Base-by-base conservation (phyloP, 2,329 filamentous ascomycete species). In the Neocatenulostroma microsporum region DNA sequence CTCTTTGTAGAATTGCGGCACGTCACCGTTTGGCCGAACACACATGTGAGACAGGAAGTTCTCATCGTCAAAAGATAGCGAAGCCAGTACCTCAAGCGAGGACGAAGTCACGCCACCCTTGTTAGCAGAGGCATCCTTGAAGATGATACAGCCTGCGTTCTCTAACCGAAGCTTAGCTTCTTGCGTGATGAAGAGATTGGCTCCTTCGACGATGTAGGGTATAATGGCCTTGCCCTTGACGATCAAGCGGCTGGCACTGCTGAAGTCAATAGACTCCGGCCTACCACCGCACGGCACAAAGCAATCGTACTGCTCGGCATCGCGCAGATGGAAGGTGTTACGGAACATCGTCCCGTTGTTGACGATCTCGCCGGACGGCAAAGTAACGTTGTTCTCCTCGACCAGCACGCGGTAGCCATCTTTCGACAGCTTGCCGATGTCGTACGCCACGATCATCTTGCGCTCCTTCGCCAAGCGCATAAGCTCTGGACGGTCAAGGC, bases 31-130 rank as follows among this genome's bases (percentile, higher is more conserved):
- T 48, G 87, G 78, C 46, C 66, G 62, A 21, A 91, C 76, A 64
- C 91, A 98, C 91, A 98, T 98, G 72, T 98, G 80, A 63, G 87
- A 72, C 35, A 82, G 74, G 66, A 98, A 98, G 47, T 80, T 78
- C 39, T 77, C 69, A 49, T 98, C 91, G 54, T 98, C 85, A 57
- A 98, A 96, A 26, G 87, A 91, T 39, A 98, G 73, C 11, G 87
- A 91, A 6, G 91, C 91, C 17, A 98, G 76, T 5, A 98, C 91
- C 57, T 98, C 91, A 21, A 96, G 79, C 1, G 91, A 96, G 0
- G 91, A 96, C 1, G 87, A 95, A 1, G 91, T 98, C 30, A 98
- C 91, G 61, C 91, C 91, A 48, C 91, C 91, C 73, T 98, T 98
- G 76, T 98, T 98, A 39, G 89, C 88, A 24, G 86, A 94, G 4